Evolutionary conservation across 352 stramenopile species (phyloP), one percentile per base, ranked within the genome.

Genomic region (Globisporangium apiculatum): DNA sequence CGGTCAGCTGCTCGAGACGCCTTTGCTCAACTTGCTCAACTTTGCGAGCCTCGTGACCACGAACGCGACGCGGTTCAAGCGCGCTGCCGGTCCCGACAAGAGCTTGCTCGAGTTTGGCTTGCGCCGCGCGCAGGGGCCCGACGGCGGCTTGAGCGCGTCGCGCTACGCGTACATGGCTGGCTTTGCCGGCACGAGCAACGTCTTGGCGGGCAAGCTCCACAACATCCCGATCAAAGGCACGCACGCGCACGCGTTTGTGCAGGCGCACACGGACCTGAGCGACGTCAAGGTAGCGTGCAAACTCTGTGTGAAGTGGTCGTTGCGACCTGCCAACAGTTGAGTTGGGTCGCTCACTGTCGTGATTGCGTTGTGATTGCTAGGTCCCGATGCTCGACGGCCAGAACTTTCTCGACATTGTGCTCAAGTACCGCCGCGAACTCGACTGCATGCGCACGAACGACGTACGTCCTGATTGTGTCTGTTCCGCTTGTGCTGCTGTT

Each of bases 121-220:
- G 46, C 72, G 94, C 45, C 81, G 95, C 40, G 94, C 95, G 1
- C 95, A 99, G 66, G 97, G 97, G 10, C 97, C 97, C 0, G 97
- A 99, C 69, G 97, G 97, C 46, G 97, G 89, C 11, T 95, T 99
- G 48, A 98, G 87, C 47, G 97, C 97, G 18, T 98, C 89, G 18
- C 91, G 97, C 50, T 99, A 99, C 75, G 85, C 89, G 57, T 98
- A 98, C 77, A 84, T 99, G 68, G 97, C 97, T 43, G 97, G 97
- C 38, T 99, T 99, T 79, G 83, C 98, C 51, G 97, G 83, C 41
- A 99, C 97, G 24, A 98, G 90, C 69, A 99, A 99, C 66, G 94
- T 99, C 15, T 73, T 98, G 15, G 97, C 97, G 6, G 97, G 97
- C 31, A 98, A 98, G 64, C 61, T 98, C 17, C 93, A 98, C 56